phyloP scores from a whole-genome alignment of 2,329 filamentous ascomycete species.

The Aspergillus fijiensis region DNA sequence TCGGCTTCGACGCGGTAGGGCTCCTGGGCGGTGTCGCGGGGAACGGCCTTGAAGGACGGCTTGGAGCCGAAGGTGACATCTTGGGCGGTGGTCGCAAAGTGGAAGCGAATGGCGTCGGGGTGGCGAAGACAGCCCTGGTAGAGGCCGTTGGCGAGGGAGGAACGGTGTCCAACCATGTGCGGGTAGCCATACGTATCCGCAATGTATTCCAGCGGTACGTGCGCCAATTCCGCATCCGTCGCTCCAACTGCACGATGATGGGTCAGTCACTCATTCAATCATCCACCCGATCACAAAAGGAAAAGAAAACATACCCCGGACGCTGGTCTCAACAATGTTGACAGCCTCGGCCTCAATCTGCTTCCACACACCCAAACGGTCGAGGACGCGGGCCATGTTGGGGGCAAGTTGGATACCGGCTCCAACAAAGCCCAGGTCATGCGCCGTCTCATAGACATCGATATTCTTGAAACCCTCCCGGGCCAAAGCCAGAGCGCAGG shows the following conservation, averaged over 20 bases:
- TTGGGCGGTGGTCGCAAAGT: slow-evolving; percentile 61
- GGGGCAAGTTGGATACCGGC: slow-evolving; percentile 83
- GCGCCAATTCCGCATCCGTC: slow-evolving; percentile 66
- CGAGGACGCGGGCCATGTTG: slow-evolving; percentile 76
- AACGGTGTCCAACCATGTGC: slow-evolving; percentile 77
- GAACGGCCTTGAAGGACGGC: slow-evolving; percentile 60
- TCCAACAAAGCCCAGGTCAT: slow-evolving; percentile 75
- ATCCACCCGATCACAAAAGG: too few relatives aligned
- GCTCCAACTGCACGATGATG: slow-evolving; percentile 57
- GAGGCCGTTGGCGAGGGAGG: slow-evolving; percentile 67
- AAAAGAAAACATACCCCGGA: slow-evolving; percentile 55
- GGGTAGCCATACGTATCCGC: slow-evolving; percentile 68
- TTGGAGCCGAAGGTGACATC: slow-evolving; percentile 60
- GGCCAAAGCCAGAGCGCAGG: slow-evolving; percentile 69
- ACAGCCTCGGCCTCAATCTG: slow-evolving; percentile 70
- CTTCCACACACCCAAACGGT: slow-evolving; percentile 70
- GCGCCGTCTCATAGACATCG: slow-evolving; percentile 71
- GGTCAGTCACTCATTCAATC: not conserved
- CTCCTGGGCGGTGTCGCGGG: slow-evolving; percentile 51
- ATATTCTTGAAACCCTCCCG: slow-evolving; percentile 74
- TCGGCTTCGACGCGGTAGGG: slow-evolving; percentile 54
- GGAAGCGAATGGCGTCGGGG: slow-evolving; percentile 61
- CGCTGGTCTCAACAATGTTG: slow-evolving; percentile 68
- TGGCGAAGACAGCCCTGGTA: slow-evolving; percentile 69
- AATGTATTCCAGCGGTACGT: slow-evolving; percentile 69